Conservation (phyloP, 2,329 filamentous ascomycete species). For the Nemania abortiva region DNA sequence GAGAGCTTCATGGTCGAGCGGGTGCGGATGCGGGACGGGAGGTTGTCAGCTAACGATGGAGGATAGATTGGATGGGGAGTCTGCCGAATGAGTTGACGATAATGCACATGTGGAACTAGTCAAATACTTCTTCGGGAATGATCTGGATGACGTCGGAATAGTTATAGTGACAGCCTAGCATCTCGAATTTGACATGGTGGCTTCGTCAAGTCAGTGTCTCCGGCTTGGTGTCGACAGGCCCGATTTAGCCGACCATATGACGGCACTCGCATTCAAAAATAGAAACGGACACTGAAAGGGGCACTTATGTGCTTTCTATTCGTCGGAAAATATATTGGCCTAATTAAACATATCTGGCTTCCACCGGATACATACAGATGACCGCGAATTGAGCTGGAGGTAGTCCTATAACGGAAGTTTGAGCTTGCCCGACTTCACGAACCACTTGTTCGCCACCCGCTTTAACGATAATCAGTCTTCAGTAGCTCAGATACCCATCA, state of each 20-base stretch:
- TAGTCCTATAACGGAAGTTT: not conserved
- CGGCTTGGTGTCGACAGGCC: not conserved
- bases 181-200: conserved; percentile 17
- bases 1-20: conserved; percentile 42
- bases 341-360: conserved; percentile 19
- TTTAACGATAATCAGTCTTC: not conserved
- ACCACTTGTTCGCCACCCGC: not conserved
- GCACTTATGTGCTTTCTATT: conserved; percentile 1
- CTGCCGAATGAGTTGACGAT: conserved; percentile 26
- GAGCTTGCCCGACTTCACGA: not conserved
- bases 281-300: conserved; percentile 4
- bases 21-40: conserved; percentile 16
- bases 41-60: conserved; percentile 2
- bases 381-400: not conserved
- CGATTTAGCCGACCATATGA: conserved; percentile 35
- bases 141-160: conserved; percentile 29
- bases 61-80: conserved; percentile 15
- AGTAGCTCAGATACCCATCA: not conserved
- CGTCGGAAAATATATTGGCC: conserved; percentile 27
- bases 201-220: conserved; percentile 9
- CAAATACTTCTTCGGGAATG: conserved; percentile 22
- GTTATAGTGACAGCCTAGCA: conserved; percentile 36
- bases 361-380: not conserved
- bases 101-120: conserved; percentile 23
- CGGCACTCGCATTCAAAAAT: conserved; percentile 30